Base-by-base conservation (phyloP, 306 rosid species). In the Trifolium subterraneum region DNA sequence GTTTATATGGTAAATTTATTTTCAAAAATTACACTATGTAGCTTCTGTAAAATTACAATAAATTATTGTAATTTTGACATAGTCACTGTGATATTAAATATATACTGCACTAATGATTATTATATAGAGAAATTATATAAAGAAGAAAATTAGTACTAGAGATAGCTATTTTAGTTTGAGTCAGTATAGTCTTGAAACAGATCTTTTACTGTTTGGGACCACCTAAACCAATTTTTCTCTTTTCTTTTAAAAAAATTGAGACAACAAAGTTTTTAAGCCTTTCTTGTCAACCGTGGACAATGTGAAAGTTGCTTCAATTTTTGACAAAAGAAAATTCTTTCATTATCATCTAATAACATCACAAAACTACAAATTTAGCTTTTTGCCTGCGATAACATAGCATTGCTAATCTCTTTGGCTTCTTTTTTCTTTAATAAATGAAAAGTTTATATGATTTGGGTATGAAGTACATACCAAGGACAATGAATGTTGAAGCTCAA, bases 281-380 rank as follows among this genome's bases (percentile, higher is more conserved):
- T 78, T 60, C 48, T 61, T 83, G 77, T 86, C 85, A 79, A 65
- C 75, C 63, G 60, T 81, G 80, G 76, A 83, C 79, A 80, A 76
- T 35, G 29, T 78, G 58, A 42, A 60, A 82, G 42, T 48, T 42
- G 68, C 45, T 81, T 72, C 65, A 29, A 29, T 29, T 29, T 60
- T 60, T 60, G 66, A 60, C 66, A 60, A 60, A 60, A 60, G 1
- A 29, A 15, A 60, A 38, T 14, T 29, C n/a, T 7, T 58, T 60
- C 66, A 60, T 60, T 60, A 60, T 29, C 66, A 60, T 60, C 22
- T 60, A 60, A 60, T 60, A 60, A 60, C 66, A 60, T 60, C 64
- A 59, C 64, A 60, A 60, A 60, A 36, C 66, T 36, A 19, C 61
- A 33, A 5, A 39, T 54, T 69, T 62, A 3, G 33, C 72, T 50